A percentile compares a stretch with the other conserved stretches of the same genome.
These are phyloP conservation scores for Bacterosira constricta DNA, from an alignment of 108 stramenopile species.

Conservation along the genomic window DNA sequence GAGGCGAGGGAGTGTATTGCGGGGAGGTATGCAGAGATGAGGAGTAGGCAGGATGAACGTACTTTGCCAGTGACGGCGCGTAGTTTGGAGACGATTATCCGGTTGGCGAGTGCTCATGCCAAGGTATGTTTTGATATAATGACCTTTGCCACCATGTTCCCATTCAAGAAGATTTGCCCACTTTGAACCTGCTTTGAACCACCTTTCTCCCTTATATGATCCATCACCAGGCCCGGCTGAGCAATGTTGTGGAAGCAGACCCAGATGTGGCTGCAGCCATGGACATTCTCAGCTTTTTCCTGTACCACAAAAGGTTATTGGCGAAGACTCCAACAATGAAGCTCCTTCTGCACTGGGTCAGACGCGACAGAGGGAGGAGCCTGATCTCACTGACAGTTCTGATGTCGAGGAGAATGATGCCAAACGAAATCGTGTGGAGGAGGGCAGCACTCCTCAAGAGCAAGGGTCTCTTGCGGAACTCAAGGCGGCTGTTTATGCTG, in stretches of 20 bases:
- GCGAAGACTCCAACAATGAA: conserved; percentile 6
- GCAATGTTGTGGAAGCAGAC: conserved; percentile 68
- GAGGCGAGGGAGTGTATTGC: conserved; percentile 95
- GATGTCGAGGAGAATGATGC: conserved; percentile 35
- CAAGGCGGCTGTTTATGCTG: conserved; percentile 52
- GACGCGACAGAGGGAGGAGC: conserved; percentile 35
- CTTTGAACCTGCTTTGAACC: too few relatives aligned
- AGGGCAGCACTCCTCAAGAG: conserved; percentile 1
- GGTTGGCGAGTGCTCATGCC: conserved; percentile 96
- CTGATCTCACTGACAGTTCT: conserved; percentile 41
- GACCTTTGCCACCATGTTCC: too few relatives aligned
- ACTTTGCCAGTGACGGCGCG: conserved; percentile 96
- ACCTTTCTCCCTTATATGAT: too few relatives aligned
- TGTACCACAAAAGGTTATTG: conserved; percentile 76
- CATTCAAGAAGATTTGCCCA: too few relatives aligned
- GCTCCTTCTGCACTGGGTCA: background rate
- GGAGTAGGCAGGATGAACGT: conserved; percentile 89
- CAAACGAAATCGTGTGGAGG: conserved; percentile 36
- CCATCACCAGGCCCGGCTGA: conserved; percentile 63
- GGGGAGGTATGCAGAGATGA: conserved; percentile 94
- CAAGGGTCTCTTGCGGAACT: conserved; percentile 30
- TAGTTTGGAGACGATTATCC: conserved; percentile 98
- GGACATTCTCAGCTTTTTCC: conserved; percentile 88
- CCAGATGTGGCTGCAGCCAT: conserved; percentile 81
- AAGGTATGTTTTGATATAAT: conserved; percentile 61